Conservation (phyloP, 163 green algal genomes). For the Chlorella variabilis region DNA sequence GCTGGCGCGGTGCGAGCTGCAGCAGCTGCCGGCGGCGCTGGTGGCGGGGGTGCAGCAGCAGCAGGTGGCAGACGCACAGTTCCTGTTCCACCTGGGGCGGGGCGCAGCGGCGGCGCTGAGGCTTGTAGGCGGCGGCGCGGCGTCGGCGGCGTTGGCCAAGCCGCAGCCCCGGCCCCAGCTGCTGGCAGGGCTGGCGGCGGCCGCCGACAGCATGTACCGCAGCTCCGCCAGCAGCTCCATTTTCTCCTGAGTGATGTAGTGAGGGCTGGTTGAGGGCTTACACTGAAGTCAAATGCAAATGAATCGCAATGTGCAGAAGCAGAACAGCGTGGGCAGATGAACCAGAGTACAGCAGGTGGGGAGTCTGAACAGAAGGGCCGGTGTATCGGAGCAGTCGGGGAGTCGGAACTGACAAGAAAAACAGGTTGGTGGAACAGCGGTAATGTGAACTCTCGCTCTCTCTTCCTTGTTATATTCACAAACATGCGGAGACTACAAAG, state of each 20-base stretch:
- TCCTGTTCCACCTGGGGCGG: conserved; percentile 21
- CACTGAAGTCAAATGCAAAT: too few species aligned
- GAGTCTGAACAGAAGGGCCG: too few species aligned
- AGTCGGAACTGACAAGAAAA: too few species aligned
- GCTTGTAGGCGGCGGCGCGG: neutral
- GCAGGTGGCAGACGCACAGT: conserved; percentile 19
- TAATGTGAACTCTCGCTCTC: too few species aligned
- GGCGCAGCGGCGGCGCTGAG: conserved; percentile 1
- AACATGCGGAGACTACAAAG: too few species aligned
- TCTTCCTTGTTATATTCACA: too few species aligned
- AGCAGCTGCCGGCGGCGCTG: neutral
- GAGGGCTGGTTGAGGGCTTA: too few species aligned
- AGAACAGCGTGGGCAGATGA: too few species aligned
- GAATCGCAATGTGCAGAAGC: too few species aligned
- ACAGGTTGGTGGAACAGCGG: too few species aligned
- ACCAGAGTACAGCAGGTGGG: too few species aligned
- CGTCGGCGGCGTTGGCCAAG: neutral
- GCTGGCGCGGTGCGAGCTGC: conserved; percentile 7
- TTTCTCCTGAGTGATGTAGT: conserved; percentile 29
- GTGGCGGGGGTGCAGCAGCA: conserved; percentile 29
- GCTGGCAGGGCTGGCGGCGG: neutral
- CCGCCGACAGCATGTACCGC: conserved; percentile 10
- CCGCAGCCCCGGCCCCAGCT: neutral
- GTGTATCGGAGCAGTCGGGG: too few species aligned
- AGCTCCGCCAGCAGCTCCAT: conserved; percentile 40